These are phyloP conservation scores for Acanthamoeba sp. DNA, from an alignment of 208 protist genomes.

Conservation along the genomic window DNA sequence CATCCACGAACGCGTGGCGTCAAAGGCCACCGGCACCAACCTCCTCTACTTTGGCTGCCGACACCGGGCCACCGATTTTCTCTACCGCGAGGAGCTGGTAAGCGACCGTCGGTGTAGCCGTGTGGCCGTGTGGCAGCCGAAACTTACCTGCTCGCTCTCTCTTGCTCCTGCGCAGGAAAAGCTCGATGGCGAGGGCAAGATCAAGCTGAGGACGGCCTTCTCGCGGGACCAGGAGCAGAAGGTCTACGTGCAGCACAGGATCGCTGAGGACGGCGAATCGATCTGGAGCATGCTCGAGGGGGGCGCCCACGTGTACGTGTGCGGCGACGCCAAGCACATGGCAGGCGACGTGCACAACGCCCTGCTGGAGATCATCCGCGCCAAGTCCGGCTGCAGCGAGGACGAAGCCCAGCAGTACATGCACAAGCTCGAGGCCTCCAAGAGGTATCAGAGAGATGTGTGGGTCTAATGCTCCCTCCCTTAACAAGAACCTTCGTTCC, in stretches of 20 bases:
- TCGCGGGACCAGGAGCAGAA: slow-evolving; percentile 77
- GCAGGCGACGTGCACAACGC: slow-evolving; percentile 81
- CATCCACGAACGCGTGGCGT: slow-evolving; percentile 74
- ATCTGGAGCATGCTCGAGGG: slow-evolving; percentile 77
- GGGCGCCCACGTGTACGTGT: slow-evolving; percentile 78
- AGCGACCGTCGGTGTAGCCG: too few species aligned
- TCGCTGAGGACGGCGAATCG: slow-evolving; percentile 69
- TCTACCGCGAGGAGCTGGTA: slow-evolving; percentile 81
- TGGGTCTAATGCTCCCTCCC: slow-evolving; percentile 8
- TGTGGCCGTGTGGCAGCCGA: too few species aligned
- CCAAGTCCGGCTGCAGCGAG: neutral
- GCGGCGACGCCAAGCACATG: slow-evolving; percentile 80
- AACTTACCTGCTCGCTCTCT: neutral
- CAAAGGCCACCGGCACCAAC: slow-evolving; percentile 29
- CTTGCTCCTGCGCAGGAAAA: slow-evolving; percentile 25
- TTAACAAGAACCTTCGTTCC: too few species aligned
- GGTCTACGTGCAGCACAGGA: slow-evolving; percentile 83
- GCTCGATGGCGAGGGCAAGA: neutral
- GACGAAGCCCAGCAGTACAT: slow-evolving; percentile 47
- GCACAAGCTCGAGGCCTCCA: slow-evolving; percentile 26
- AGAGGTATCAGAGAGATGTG: slow-evolving; percentile 64
- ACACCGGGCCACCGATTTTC: slow-evolving; percentile 74
- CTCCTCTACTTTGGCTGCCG: slow-evolving; percentile 84
- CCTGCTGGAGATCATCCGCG: slow-evolving; percentile 75
- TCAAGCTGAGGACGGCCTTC: slow-evolving; percentile 68